Evolutionary conservation across 2,329 filamentous ascomycete species (phyloP).

Genomic region (Aspergillus eucalypticola): DNA sequence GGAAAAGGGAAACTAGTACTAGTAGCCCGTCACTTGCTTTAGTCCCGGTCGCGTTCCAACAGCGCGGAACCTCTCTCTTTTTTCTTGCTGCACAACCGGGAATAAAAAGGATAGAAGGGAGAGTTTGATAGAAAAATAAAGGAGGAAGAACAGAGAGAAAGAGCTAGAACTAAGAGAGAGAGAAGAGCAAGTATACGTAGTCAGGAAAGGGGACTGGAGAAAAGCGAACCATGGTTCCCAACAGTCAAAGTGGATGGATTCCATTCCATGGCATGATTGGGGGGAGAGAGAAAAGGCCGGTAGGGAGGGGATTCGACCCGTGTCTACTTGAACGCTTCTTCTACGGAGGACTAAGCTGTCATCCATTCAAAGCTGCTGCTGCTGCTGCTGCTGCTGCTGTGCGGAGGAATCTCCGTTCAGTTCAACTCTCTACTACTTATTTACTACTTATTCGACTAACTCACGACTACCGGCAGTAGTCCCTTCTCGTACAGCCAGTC

Average conservation of each 20-base stretch:
- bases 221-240: constrained; percentile 1
- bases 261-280: neutral
- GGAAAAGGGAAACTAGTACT: neutral
- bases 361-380: too few relatives aligned
- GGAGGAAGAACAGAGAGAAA: neutral
- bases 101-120: neutral
- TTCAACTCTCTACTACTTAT: too few relatives aligned
- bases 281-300: neutral
- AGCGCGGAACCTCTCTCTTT: constrained; percentile 19
- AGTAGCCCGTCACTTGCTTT: constrained; percentile 9
- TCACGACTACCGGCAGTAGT: too few relatives aligned
- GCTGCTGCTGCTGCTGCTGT: neutral
- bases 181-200: neutral
- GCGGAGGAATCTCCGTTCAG: neutral
- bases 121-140: too few relatives aligned
- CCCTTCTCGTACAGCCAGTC: neutral
- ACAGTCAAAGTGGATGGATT: neutral
- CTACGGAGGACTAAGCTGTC: too few relatives aligned
- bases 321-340: neutral
- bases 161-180: neutral
- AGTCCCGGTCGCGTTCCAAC: constrained; percentile 19
- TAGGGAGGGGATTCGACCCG: neutral
- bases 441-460: too few relatives aligned
- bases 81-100: too few relatives aligned
- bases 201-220: too few relatives aligned